These are phyloP conservation scores for Exophiala mesophila DNA, from an alignment of 2,329 filamentous ascomycete species.

Conservation along the genomic window DNA sequence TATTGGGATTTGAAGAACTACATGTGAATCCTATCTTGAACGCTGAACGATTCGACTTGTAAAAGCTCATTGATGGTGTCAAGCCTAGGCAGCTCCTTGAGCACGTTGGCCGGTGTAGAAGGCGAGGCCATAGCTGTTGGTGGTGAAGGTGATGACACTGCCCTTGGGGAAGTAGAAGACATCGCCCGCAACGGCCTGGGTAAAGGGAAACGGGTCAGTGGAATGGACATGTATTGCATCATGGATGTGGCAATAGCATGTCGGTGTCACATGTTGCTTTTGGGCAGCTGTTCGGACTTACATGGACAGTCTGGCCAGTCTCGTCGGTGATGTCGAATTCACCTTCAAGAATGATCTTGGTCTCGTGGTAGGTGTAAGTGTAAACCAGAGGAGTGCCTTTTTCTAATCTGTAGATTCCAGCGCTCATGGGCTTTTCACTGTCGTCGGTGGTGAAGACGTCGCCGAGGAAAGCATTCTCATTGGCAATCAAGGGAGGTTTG, in stretches of 20 bases:
- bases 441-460: slow-evolving; percentile 56
- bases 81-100: slow-evolving; percentile 27
- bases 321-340: slow-evolving; percentile 61
- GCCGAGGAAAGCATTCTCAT: slow-evolving; percentile 63
- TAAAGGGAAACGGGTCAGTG: background rate
- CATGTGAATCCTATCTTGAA: too few species aligned
- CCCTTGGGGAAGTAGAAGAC: slow-evolving; percentile 67
- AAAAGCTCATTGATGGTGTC: background rate
- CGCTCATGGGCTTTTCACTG: slow-evolving; percentile 56
- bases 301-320: slow-evolving; percentile 45
- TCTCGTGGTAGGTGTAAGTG: slow-evolving; percentile 66
- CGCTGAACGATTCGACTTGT: background rate
- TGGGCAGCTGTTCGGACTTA: slow-evolving; percentile 4
- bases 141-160: slow-evolving; percentile 61
- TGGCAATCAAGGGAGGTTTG: slow-evolving; percentile 61
- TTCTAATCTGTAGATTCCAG: slow-evolving; percentile 63
- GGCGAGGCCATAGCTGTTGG: slow-evolving; percentile 57
- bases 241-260: too few species aligned
- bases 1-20: too few species aligned
- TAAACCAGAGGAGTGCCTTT: slow-evolving; percentile 64
- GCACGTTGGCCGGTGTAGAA: slow-evolving; percentile 45
- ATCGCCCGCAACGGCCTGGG: slow-evolving; percentile 55
- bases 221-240: too few species aligned
- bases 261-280: background rate
- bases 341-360: slow-evolving; percentile 68